Base-by-base conservation (phyloP, 1,284 basidiomycete genomes). In the Termitomyces sp. region DNA sequence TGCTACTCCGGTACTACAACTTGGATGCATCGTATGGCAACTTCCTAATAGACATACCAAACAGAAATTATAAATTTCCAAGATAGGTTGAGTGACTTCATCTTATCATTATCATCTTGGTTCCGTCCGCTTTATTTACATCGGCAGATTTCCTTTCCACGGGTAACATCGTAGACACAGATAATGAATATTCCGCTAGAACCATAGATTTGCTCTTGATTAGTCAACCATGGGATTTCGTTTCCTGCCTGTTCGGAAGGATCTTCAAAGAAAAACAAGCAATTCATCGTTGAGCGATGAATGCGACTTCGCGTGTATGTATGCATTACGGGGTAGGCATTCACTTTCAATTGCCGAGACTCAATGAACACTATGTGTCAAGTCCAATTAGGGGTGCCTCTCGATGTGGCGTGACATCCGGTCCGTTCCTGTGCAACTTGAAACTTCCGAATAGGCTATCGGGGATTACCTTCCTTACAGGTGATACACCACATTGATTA, bases 261-360 rank as follows among this genome's bases (percentile, higher is more conserved):
- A 55, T 55, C 54, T 55, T 47, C 24, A 36, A 38, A 52, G 26
- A 46, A 45, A 44, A 38, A 42, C 41, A 52, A 52, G 26, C 10
- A 19, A 36, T 17, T 3, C 5, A n/a, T 2, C 2, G 17, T 3
- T n/a, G 26, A 39, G 26, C 21, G 34, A 17, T 17, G 7, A 28
- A 19, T 3, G 28, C 44, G 3, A 34, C 21, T 34, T 2, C 5
- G 4, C 15, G 10, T 5, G 3, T 28, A n/a, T 28, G 24, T 26
- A 21, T 24, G 24, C 24, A 24, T 5, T 24, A 6, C n/a, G 2
- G 47, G 8, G 28, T 13, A 19, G 9, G 10, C 8, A 1, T 28
- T 41, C 5, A 21, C 1, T 21, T 10, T 24, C 10, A 36, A 26
- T 5, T 6, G 15, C 5, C 17, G 33, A 24, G 26, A 28, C 15